phyloP scores from a whole-genome alignment of 73 alveolate genomes.

The Symbiodinium pilosum region DNA sequence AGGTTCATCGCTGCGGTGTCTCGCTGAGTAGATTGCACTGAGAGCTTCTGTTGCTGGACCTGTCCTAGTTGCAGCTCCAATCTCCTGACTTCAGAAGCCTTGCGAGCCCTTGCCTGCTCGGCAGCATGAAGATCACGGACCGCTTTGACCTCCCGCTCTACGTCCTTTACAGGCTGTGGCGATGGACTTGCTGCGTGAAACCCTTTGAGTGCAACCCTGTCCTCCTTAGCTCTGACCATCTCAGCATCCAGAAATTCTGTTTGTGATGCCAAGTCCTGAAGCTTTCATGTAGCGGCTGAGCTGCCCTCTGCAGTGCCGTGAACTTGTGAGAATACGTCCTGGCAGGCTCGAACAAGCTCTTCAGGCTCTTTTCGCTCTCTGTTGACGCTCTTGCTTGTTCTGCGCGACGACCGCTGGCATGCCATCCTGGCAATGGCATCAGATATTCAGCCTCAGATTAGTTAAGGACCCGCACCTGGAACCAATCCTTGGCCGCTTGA shows the following conservation, averaged over 20 bases:
- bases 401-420: neutral
- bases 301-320: too few relatives aligned
- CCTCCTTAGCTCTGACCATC: neutral
- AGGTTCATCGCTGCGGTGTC: neutral
- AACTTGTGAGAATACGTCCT: neutral
- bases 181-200: neutral
- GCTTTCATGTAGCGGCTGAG: too few relatives aligned
- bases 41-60: neutral
- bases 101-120: neutral
- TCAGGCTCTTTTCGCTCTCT: neutral
- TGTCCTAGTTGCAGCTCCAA: neutral
- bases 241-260: neutral
- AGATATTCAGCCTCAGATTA: neutral
- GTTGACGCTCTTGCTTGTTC: neutral
- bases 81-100: neutral
- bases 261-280: neutral
- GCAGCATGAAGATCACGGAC: neutral
- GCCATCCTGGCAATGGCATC: neutral
- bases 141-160: neutral
- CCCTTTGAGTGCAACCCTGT: neutral
- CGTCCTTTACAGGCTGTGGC: neutral
- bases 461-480: neutral
- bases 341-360: neutral
- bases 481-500: neutral
- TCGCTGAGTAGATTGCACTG: neutral